Evolutionary conservation across 2,329 filamentous ascomycete genomes (phyloP), one percentile per base, ranked within the genome.

Genomic region (Cryoendolithus antarcticus): DNA sequence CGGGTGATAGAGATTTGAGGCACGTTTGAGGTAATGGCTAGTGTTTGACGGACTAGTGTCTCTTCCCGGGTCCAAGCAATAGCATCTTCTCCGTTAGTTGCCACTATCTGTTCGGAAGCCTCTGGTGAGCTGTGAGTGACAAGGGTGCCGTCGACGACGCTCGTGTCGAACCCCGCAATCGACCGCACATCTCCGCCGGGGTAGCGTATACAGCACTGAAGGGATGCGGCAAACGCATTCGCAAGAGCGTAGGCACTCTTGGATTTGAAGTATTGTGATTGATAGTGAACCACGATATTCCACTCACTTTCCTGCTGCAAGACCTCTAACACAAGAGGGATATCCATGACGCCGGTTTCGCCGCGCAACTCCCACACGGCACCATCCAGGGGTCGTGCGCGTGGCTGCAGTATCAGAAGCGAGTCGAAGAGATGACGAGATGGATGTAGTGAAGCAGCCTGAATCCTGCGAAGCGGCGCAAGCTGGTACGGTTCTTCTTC

Each of bases 321-420:
- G 3, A 91, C 59, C 55, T 93, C 86, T 45, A 83, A 80, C 9
- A 93, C 80, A 32, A 93, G 57, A 0, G 85, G 82, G 9, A 83
- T 65, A 57, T 85, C 81, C 80, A 88, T 88, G 4, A 71, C 64
- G 27, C 74, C 71, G 36, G 62, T 51, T 35, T 77, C 71, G 7
- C 63, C 50, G 39, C 64, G 49, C 24, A 71, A 50, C 12, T 54
- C 62, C 72, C 72, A 76, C 29, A 75, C 62, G 2, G 50, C 49
- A 5, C 54, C 10, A 44, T 75, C 62, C 6, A 75, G 55, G 1
- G 57, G 44, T 7, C 46, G 40, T 5, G 65, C 52, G 0, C 72
- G 67, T 32, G 80, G 77, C 53, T 95, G 88, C 8, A 94, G 64
- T 35, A 95, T 72, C 10, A 95, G 64, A 24, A 94, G 62, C 1